phyloP scores from a whole-genome alignment of 2,329 filamentous ascomycete species.

The Sclerotinia glacialis region DNA sequence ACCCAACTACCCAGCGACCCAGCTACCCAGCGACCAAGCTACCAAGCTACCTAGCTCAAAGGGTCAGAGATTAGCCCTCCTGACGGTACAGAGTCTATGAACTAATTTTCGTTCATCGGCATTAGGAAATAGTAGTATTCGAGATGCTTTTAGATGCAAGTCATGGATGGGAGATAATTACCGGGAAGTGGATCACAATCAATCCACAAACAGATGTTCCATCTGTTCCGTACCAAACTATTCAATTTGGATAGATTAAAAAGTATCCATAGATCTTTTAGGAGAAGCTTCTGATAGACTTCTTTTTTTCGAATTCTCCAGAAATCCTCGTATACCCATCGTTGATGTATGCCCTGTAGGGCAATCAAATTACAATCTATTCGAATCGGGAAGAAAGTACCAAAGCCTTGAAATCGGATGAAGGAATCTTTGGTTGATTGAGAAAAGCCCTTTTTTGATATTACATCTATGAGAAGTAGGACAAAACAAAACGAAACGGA shows the following conservation, averaged over 20 bases:
- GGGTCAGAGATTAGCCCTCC: too few relatives aligned
- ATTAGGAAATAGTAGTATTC: not conserved
- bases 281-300: not conserved
- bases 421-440: too few relatives aligned
- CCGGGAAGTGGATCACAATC: conserved; percentile 1
- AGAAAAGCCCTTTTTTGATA: too few relatives aligned
- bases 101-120: not conserved
- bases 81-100: too few relatives aligned
- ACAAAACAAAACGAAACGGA: too few relatives aligned
- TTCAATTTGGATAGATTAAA: conserved; percentile 1
- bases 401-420: too few relatives aligned
- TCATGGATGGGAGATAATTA: conserved; percentile 14
- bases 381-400: not conserved
- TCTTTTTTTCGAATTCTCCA: not conserved
- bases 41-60: too few relatives aligned
- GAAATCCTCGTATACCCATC: not conserved
- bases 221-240: not conserved
- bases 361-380: not conserved
- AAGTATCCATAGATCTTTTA: not conserved
- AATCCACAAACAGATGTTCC: not conserved
- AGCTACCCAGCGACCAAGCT: too few relatives aligned
- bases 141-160: conserved; percentile 6
- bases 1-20: too few relatives aligned
- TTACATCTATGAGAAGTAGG: too few relatives aligned
- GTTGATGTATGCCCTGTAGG: not conserved